These are phyloP conservation scores for Wolfiporia cocos DNA, from an alignment of 1,284 basidiomycete species.

Conservation along the genomic window DNA sequence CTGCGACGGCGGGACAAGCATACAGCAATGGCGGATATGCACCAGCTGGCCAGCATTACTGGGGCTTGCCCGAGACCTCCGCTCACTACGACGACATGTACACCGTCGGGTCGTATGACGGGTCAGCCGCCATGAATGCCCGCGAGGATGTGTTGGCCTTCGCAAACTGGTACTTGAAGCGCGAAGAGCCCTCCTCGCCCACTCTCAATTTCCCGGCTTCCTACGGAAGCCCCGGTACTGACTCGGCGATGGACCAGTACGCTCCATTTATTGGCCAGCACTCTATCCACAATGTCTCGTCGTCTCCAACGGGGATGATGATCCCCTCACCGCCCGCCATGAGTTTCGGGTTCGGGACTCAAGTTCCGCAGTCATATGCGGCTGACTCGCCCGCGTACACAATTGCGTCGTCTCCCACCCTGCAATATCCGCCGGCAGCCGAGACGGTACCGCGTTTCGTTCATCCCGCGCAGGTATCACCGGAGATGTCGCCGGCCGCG, in stretches of 20 bases:
- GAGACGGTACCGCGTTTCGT: constrained; percentile 20
- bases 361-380: constrained; percentile 5
- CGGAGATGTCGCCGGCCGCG: constrained; percentile 20
- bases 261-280: constrained; percentile 6
- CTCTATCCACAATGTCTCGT: not conserved
- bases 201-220: constrained; percentile 6
- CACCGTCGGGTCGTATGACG: constrained; percentile 10
- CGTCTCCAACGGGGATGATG: constrained; percentile 4
- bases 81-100: too few species aligned
- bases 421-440: constrained; percentile 13
- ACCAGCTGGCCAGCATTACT: too few species aligned
- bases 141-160: not conserved
- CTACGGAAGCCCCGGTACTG: constrained; percentile 5
- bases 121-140: not conserved
- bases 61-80: too few species aligned
- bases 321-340: not conserved
- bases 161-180: constrained; percentile 8
- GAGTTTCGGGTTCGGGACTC: not conserved
- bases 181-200: constrained; percentile 4
- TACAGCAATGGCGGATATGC: too few species aligned
- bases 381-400: constrained; percentile 13
- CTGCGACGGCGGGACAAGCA: too few species aligned
- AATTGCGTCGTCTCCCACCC: constrained; percentile 9
- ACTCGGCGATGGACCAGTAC: constrained; percentile 11
- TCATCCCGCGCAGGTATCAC: constrained; percentile 24